phyloP scores from a whole-genome alignment of 208 protist species.

The Acanthamoeba divionensis region DNA sequence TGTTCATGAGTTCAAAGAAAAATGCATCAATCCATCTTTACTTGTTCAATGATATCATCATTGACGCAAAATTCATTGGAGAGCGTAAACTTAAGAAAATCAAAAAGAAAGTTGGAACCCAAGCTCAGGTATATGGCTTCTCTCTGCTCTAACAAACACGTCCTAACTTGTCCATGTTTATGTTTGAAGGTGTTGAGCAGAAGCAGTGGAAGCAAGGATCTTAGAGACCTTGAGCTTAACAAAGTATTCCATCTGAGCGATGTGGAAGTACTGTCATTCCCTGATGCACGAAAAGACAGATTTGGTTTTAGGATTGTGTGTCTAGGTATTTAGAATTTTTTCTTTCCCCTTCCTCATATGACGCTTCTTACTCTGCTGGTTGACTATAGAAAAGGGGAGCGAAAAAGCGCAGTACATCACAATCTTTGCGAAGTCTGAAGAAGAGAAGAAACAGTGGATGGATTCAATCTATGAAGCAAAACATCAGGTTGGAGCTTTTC shows the following conservation, averaged over 20 bases:
- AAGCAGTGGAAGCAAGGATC: neutral
- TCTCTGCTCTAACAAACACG: neutral
- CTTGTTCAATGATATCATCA: conserved; percentile 24
- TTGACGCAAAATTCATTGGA: conserved; percentile 7
- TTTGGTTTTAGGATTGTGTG: no score
- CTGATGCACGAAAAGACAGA: neutral
- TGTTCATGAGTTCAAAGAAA: neutral
- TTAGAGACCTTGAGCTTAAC: conserved; percentile 14
- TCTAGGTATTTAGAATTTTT: no score
- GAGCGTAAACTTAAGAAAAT: conserved; percentile 20
- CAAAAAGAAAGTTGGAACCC: neutral
- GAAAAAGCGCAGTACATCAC: conserved; percentile 12
- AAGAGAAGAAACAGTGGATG: conserved; percentile 42
- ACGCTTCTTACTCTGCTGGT: no score
- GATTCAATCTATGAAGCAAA: conserved; percentile 40
- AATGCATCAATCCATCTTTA: neutral
- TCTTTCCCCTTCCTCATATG: no score
- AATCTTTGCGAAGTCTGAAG: neutral
- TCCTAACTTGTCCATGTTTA: neutral
- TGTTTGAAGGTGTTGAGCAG: neutral
- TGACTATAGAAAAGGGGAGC: neutral
- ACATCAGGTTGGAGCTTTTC: neutral
- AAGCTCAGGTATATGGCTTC: neutral
- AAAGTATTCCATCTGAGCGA: conserved; percentile 28
- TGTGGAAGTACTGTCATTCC: conserved; percentile 21